These are phyloP conservation scores for Leucoagaricus sp. DNA, from an alignment of 1,284 basidiomycete species.

Conservation along the genomic window DNA sequence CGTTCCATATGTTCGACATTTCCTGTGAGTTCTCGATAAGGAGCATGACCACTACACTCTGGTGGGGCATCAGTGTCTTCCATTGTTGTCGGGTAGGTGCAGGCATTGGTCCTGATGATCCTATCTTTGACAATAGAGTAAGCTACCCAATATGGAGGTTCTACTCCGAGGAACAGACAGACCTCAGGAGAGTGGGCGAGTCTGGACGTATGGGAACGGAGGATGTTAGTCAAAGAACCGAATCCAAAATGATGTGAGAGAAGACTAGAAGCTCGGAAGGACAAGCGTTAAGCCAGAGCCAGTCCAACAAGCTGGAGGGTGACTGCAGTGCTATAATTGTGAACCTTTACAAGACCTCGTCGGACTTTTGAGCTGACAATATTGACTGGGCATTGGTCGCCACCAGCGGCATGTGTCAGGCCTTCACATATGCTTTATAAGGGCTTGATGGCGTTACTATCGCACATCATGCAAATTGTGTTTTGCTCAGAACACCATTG, in stretches of 20 bases:
- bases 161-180: constrained; percentile 11
- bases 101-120: constrained; percentile 12
- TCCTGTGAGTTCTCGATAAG: constrained; percentile 62
- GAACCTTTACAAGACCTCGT: constrained; percentile 41
- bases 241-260: constrained; percentile 1
- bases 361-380: constrained; percentile 41
- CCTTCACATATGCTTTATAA: background rate
- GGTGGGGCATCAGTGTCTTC: constrained; percentile 36
- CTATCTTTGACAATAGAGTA: background rate
- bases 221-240: constrained; percentile 22
- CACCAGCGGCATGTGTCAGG: background rate
- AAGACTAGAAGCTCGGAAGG: constrained; percentile 18
- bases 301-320: constrained; percentile 15
- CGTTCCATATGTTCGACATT: constrained; percentile 53
- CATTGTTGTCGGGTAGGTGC: constrained; percentile 29
- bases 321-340: constrained; percentile 22
- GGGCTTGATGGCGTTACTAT: background rate
- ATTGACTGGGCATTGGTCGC: constrained; percentile 8
- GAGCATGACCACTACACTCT: constrained; percentile 49
- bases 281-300: constrained; percentile 15
- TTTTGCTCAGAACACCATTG: background rate
- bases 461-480: background rate
- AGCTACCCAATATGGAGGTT: background rate
- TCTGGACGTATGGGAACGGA: constrained; percentile 15
- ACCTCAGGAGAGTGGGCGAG: constrained; percentile 14